These are phyloP conservation scores for Imleria badia DNA, from an alignment of 768 basidiomycete genomes.

Conservation along the genomic window DNA sequence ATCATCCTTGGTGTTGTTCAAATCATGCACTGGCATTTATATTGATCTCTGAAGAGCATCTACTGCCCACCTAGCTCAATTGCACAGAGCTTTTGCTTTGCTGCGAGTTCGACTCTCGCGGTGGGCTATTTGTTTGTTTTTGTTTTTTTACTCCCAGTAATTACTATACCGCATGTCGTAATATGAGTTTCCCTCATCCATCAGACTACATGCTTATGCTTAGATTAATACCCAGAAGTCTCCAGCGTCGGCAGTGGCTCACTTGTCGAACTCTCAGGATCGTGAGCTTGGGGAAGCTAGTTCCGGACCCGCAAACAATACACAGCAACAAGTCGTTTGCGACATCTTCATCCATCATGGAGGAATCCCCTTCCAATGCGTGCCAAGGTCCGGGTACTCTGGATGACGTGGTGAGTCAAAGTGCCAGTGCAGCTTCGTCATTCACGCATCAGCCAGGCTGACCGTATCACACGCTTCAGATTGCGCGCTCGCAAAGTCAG, in stretches of 20 bases:
- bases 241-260: neutral
- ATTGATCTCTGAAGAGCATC: too few relatives aligned
- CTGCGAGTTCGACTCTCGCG: too few relatives aligned
- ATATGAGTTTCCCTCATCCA: too few relatives aligned
- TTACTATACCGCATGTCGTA: too few relatives aligned
- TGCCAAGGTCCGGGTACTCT: conserved; percentile 9
- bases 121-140: too few relatives aligned
- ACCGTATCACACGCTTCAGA: conserved; percentile 8
- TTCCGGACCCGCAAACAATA: neutral
- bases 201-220: too few relatives aligned
- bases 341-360: conserved; percentile 6
- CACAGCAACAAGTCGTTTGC: neutral
- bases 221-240: neutral
- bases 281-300: neutral
- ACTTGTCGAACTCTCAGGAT: neutral
- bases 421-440: neutral
- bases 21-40: too few relatives aligned
- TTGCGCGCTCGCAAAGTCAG: conserved; percentile 23
- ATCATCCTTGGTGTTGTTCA: too few relatives aligned
- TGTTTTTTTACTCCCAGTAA: too few relatives aligned
- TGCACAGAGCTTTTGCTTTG: too few relatives aligned
- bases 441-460: neutral
- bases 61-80: too few relatives aligned
- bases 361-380: neutral
- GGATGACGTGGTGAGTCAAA: conserved; percentile 21